Percentiles rank a stretch among this genome's conserved stretches.
Evolutionary conservation across 2,329 filamentous ascomycete species (phyloP).

Genomic region (Fusarium sp.): DNA sequence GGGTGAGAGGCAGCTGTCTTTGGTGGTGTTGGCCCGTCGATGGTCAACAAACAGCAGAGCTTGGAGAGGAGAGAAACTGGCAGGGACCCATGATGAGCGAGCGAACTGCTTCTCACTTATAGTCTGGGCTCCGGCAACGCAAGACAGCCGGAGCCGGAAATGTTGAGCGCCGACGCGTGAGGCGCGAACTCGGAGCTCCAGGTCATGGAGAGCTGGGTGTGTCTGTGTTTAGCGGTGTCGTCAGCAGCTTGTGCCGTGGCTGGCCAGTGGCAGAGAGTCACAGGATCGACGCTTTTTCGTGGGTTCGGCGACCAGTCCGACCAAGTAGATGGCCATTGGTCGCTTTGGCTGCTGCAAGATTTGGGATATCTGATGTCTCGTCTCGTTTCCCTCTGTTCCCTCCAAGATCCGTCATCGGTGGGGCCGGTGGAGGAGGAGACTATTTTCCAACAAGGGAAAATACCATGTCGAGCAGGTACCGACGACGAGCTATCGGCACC

Average conservation of each 20-base stretch:
- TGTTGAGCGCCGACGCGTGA: slow-evolving; percentile 3
- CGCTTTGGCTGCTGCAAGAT: neutral
- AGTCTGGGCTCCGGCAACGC: slow-evolving; percentile 6
- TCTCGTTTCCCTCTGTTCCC: too few species aligned
- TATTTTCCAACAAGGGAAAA: neutral
- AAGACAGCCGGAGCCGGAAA: neutral
- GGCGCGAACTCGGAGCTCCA: slow-evolving; percentile 22
- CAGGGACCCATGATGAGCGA: slow-evolving; percentile 13
- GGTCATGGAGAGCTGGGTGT: neutral
- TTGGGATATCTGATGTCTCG: neutral
- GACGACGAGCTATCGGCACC: slow-evolving; percentile 28
- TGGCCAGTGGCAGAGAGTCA: slow-evolving; percentile 10
- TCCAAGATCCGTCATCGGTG: neutral
- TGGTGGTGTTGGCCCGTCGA: neutral
- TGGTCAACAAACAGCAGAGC: neutral
- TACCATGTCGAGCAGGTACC: slow-evolving; percentile 20
- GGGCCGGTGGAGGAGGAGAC: slow-evolving; percentile 16
- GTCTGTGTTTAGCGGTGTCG: slow-evolving; percentile 2
- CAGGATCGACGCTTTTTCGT: slow-evolving; percentile 14
- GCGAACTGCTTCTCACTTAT: slow-evolving; percentile 27
- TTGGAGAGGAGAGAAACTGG: slow-evolving; percentile 6
- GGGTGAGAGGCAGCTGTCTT: neutral
- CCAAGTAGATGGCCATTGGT: neutral
- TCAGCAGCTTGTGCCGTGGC: neutral
- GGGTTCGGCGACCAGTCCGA: neutral